Evolutionary conservation across 495 filamentous ascomycete genomes (phyloP).

Genomic region (Monascus purpureus): DNA sequence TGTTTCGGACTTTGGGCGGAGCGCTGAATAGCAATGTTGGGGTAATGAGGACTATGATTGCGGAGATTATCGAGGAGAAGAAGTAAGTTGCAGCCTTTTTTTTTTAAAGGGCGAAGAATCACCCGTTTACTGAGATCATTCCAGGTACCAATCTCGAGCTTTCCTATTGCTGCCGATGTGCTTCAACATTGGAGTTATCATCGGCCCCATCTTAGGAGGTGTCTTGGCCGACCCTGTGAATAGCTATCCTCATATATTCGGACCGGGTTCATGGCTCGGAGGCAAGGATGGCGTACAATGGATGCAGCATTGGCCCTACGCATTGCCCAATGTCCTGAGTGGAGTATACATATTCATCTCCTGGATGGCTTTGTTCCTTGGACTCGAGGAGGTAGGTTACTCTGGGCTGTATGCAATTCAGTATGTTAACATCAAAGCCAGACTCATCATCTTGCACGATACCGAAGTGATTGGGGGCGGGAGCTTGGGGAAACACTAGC

Average conservation of each 20-base stretch:
- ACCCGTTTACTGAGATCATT: constrained; percentile 6
- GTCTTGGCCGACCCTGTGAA: constrained; percentile 56
- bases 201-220: constrained; percentile 51
- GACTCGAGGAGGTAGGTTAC: constrained; percentile 41
- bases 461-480: constrained; percentile 35
- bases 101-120: not conserved
- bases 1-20: constrained; percentile 63
- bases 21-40: constrained; percentile 70
- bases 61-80: constrained; percentile 61
- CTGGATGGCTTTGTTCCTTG: constrained; percentile 35
- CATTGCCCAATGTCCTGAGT: constrained; percentile 46
- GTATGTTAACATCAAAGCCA: constrained; percentile 9
- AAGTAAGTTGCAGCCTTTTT: constrained; percentile 18
- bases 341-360: constrained; percentile 39
- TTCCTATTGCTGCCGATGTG: constrained; percentile 73
- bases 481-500: constrained; percentile 28
- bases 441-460: constrained; percentile 36
- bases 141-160: constrained; percentile 54
- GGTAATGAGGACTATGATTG: constrained; percentile 71
- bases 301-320: constrained; percentile 49
- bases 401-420: not conserved
- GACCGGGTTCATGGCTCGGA: constrained; percentile 36
- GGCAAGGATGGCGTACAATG: constrained; percentile 41
- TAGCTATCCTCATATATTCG: constrained; percentile 52
- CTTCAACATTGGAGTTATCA: constrained; percentile 62